phyloP scores from a whole-genome alignment of 345 rosid species.

The Lagerstroemia speciosa region DNA sequence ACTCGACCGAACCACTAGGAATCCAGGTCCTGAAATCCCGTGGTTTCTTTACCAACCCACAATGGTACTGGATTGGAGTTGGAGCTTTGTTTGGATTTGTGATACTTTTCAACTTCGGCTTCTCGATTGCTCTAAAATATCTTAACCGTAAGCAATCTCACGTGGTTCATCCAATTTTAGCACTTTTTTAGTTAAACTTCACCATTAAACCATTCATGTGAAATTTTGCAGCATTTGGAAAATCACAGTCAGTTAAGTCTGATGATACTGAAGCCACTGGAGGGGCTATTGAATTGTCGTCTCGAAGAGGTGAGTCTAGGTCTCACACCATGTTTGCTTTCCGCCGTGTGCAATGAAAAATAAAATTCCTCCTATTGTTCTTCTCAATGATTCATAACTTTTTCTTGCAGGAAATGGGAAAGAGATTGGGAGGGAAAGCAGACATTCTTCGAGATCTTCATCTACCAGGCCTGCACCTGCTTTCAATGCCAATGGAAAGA shows the following conservation, averaged over 20 bases:
- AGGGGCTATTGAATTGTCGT: conserved; percentile 24
- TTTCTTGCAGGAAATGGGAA: background rate
- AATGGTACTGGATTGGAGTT: conserved; percentile 53
- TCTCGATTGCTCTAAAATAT: conserved; percentile 26
- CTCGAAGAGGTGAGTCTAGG: conserved; percentile 13
- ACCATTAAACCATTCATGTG: background rate
- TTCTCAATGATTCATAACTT: background rate
- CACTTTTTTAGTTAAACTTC: background rate
- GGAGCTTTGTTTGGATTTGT: conserved; percentile 28
- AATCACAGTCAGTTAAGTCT: conserved; percentile 34
- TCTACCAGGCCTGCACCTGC: background rate
- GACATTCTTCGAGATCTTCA: background rate
- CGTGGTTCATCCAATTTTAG: conserved; percentile 4
- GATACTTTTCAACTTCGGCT: conserved; percentile 30
- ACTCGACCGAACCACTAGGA: conserved; percentile 31
- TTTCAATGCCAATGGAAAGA: conserved; percentile 13
- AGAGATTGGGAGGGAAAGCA: conserved; percentile 4
- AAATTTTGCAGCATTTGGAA: conserved; percentile 44
- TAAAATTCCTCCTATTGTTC: background rate
- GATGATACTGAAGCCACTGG: conserved; percentile 30
- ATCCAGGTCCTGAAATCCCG: conserved; percentile 29
- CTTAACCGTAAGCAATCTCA: conserved; percentile 28
- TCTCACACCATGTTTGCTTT: background rate
- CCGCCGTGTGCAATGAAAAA: background rate
- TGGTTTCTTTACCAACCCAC: conserved; percentile 28